Evolutionary conservation across 1,139 yeast genomes (phyloP).

Genomic region (Protomyces arabidopsidicola): DNA sequence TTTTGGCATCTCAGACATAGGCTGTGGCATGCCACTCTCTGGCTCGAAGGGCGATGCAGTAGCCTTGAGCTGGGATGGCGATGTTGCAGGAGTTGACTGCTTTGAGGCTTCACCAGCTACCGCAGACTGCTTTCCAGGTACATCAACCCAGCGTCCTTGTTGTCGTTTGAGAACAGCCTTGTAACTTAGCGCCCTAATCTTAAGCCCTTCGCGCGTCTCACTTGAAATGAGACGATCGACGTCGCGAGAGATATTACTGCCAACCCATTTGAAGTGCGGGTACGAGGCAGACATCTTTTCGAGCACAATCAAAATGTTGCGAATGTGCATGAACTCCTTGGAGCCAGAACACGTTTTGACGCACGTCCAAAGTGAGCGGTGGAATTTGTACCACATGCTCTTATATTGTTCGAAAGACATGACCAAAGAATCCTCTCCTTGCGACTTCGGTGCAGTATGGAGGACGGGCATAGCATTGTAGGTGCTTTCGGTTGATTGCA

Average conservation of each 20-base stretch:
- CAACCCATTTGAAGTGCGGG: constrained; percentile 67
- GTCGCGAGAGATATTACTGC: constrained; percentile 50
- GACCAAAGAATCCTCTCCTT: not conserved
- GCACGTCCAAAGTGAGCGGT: constrained; percentile 48
- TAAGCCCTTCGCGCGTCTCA: constrained; percentile 76
- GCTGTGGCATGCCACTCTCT: not conserved
- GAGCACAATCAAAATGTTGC: constrained; percentile 74
- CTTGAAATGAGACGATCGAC: constrained; percentile 49
- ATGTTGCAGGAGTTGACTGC: not conserved
- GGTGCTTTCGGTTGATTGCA: constrained; percentile 41
- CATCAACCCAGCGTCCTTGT: constrained; percentile 7
- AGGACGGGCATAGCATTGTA: constrained; percentile 36
- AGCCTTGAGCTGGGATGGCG: not conserved
- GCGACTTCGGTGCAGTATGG: constrained; percentile 26
- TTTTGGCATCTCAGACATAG: not conserved
- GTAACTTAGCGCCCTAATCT: constrained; percentile 41
- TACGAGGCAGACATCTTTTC: constrained; percentile 61
- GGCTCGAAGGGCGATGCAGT: not conserved
- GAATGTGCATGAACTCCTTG: constrained; percentile 70
- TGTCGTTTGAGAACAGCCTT: constrained; percentile 27
- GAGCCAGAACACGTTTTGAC: constrained; percentile 51
- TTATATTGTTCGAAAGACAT: constrained; percentile 38
- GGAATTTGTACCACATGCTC: constrained; percentile 51
- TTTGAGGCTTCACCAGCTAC: not conserved
- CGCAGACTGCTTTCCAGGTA: constrained; percentile 6